Conservation (phyloP, 2,329 filamentous ascomycete species). For the Aspergillus brunneoviolaceus region DNA sequence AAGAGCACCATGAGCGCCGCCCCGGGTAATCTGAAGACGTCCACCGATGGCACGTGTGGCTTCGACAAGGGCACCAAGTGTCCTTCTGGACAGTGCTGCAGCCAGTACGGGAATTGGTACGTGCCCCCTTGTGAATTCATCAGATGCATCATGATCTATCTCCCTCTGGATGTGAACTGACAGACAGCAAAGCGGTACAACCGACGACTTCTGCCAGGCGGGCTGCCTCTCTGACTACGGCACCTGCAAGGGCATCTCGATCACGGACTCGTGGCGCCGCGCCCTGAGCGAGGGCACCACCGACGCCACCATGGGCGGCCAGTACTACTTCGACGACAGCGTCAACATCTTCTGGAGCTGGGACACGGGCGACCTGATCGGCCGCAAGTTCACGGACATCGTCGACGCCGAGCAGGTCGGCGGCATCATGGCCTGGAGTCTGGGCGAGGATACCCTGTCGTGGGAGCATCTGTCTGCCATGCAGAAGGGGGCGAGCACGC, state of each 20-base stretch:
- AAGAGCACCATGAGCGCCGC: constrained; percentile 27
- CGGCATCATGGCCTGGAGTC: constrained; percentile 73
- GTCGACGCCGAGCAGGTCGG: constrained; percentile 59
- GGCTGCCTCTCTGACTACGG: constrained; percentile 43
- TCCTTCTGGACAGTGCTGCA: constrained; percentile 34
- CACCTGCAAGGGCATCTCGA: constrained; percentile 47
- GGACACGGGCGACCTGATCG: constrained; percentile 63
- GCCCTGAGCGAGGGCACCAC: constrained; percentile 56
- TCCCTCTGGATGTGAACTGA: constrained; percentile 6
- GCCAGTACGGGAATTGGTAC: constrained; percentile 39
- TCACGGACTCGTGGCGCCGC: constrained; percentile 57
- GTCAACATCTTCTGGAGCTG: constrained; percentile 71
- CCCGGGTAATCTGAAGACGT: constrained; percentile 26
- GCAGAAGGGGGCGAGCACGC: constrained; percentile 27
- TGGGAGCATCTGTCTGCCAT: constrained; percentile 49
- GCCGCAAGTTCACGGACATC: constrained; percentile 61
- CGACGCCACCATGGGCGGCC: constrained; percentile 60
- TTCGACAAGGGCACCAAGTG: constrained; percentile 30
- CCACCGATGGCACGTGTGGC: constrained; percentile 37
- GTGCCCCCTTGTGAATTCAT: background rate
- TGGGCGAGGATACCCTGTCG: constrained; percentile 62
- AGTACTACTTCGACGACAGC: constrained; percentile 65
- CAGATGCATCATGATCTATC: background rate
- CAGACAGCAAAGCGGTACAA: constrained; percentile 31
- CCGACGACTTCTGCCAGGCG: constrained; percentile 31